Percentiles rank a stretch among this genome's conserved stretches.
These are phyloP conservation scores for Metschnikowia drakensbergensis DNA, from an alignment of 805 yeast genomes.

Conservation along the genomic window DNA sequence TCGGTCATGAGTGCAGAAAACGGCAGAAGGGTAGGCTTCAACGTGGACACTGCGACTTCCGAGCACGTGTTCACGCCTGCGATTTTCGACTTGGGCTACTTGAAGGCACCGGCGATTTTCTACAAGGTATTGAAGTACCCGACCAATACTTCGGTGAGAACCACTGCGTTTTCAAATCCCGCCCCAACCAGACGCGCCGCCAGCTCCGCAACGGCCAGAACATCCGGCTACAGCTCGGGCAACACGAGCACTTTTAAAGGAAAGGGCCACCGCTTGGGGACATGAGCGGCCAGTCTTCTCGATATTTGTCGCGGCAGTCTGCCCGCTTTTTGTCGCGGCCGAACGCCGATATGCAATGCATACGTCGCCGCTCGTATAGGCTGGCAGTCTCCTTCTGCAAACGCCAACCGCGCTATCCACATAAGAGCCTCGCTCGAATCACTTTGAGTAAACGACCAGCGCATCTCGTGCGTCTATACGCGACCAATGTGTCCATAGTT, in stretches of 20 bases:
- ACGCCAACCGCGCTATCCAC: no score
- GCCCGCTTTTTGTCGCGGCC: no score
- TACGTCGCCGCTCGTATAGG: no score
- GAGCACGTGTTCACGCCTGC: slow-evolving; percentile 21
- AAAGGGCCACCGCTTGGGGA: slow-evolving; percentile 35
- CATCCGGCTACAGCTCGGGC: slow-evolving; percentile 3
- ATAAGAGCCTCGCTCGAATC: no score
- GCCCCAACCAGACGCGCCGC: slow-evolving; percentile 2
- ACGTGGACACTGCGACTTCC: slow-evolving; percentile 11
- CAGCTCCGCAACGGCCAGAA: slow-evolving; percentile 3
- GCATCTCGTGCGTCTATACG: no score
- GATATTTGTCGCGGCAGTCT: no score
- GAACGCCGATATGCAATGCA: no score
- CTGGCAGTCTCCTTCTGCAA: no score
- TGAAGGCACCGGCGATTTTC: slow-evolving; percentile 50
- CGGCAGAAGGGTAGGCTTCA: slow-evolving; percentile 29
- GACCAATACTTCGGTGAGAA: slow-evolving; percentile 20
- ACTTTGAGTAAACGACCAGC: no score
- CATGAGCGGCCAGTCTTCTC: background rate
- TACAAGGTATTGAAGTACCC: slow-evolving; percentile 33
- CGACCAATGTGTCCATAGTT: no score
- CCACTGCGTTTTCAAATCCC: slow-evolving; percentile 25
- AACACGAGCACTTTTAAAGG: slow-evolving; percentile 25
- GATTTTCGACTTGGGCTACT: slow-evolving; percentile 49
- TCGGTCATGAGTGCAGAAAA: slow-evolving; percentile 5